Evolutionary conservation across 129 eudicot species (phyloP).

Genomic region (Kitagawia praeruptora): DNA sequence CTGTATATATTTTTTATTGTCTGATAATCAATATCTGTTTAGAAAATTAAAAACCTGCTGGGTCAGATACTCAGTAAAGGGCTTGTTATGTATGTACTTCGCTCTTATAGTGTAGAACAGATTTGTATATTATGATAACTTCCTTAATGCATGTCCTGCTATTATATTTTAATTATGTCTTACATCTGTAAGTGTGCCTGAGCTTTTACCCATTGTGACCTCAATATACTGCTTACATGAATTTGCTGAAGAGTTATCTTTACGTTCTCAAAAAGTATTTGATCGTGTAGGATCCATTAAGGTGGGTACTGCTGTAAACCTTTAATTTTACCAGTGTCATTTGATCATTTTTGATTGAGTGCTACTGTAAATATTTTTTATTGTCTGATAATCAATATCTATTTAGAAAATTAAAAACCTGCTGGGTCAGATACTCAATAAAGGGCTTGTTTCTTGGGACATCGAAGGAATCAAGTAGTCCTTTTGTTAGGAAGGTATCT

Average conservation of each 20-base stretch:
- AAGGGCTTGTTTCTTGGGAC: background rate
- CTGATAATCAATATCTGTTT: too few species aligned
- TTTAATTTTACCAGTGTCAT: background rate
- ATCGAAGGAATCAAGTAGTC: too few species aligned
- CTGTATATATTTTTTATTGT: too few species aligned
- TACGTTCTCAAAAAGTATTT: constrained; percentile 54
- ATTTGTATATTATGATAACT: too few species aligned
- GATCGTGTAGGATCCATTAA: constrained; percentile 39
- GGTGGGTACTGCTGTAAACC: constrained; percentile 30
- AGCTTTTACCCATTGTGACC: constrained; percentile 14
- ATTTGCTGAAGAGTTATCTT: constrained; percentile 59
- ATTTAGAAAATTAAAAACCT: background rate
- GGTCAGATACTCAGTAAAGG: too few species aligned
- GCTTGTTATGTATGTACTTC: too few species aligned
- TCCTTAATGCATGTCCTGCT: too few species aligned
- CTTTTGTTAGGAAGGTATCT: too few species aligned
- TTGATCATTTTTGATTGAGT: background rate
- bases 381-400: background rate
- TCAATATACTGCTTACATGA: constrained; percentile 48
- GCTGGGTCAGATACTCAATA: background rate
- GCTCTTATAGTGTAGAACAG: too few species aligned
- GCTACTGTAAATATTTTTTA: background rate
- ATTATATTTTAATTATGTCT: too few species aligned
- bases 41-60: too few species aligned
- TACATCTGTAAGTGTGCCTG: background rate